A percentile compares a stretch with the other conserved stretches of the same genome.
Conservation (phyloP, 2,329 filamentous ascomycete species). For the Lasiodiplodia gonubiensis region DNA sequence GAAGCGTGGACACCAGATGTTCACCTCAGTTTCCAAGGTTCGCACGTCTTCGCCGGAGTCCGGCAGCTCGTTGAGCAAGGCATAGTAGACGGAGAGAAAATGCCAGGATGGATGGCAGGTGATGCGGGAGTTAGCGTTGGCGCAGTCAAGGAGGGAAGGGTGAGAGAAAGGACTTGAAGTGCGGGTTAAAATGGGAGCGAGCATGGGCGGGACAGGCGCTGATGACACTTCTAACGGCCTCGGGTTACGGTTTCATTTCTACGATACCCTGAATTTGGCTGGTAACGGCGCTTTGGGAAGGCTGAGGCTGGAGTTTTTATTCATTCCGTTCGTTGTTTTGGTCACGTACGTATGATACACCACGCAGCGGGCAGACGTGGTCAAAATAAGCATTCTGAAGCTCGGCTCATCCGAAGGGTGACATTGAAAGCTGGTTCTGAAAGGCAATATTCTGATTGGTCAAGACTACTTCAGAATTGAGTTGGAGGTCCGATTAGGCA, state of each 20-base stretch:
- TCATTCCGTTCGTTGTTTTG: neutral
- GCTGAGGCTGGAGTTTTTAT: neutral
- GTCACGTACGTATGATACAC: neutral
- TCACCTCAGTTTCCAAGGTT: constrained; percentile 72
- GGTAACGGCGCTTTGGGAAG: constrained; percentile 1
- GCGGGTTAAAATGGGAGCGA: neutral
- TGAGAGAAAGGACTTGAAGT: constrained; percentile 42
- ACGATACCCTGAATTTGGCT: constrained; percentile 26
- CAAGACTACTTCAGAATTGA: neutral
- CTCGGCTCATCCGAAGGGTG: neutral
- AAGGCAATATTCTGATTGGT: constrained; percentile 3
- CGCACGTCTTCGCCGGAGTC: constrained; percentile 81
- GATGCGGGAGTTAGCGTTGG: constrained; percentile 81
- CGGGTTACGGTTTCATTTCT: constrained; percentile 6
- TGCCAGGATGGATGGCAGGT: constrained; percentile 92
- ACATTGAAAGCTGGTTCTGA: neutral
- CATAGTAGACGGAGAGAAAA: constrained; percentile 73
- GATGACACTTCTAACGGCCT: constrained; percentile 6
- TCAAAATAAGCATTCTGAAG: neutral
- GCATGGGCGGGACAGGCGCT: neutral
- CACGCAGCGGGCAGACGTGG: neutral
- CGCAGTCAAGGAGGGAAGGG: constrained; percentile 69
- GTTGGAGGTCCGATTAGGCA: neutral
- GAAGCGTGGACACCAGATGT: constrained; percentile 63
- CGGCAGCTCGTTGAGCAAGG: constrained; percentile 78